Conservation (phyloP, 2,329 filamentous ascomycete genomes). For the Davidsoniella australis region DNA sequence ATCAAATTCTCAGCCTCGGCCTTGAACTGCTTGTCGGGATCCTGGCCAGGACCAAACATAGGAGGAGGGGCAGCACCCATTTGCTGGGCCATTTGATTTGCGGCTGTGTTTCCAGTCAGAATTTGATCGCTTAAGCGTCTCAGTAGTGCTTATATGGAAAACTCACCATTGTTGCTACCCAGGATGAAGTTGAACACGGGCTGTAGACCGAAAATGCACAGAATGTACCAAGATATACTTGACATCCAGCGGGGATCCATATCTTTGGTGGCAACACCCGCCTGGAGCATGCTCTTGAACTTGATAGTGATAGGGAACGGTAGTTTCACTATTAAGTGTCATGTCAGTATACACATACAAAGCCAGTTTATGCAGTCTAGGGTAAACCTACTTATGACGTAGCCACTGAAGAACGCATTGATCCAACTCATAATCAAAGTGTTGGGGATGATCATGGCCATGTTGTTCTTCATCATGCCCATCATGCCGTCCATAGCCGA, state of each 20-base stretch:
- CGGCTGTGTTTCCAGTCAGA: slow-evolving; percentile 31
- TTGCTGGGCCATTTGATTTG: slow-evolving; percentile 81
- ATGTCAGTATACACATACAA: neutral
- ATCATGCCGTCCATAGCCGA: slow-evolving; percentile 99
- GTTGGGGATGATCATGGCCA: slow-evolving; percentile 99
- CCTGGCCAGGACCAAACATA: slow-evolving; percentile 81
- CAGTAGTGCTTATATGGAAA: slow-evolving; percentile 12
- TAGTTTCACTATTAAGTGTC: slow-evolving; percentile 55
- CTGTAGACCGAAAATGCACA: slow-evolving; percentile 91
- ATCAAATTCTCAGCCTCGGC: slow-evolving; percentile 90
- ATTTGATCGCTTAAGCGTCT: neutral
- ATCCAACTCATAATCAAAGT: slow-evolving; percentile 99
- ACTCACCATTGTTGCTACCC: slow-evolving; percentile 82
- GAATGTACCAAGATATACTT: slow-evolving; percentile 95
- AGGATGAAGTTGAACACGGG: slow-evolving; percentile 95
- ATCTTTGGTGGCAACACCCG: slow-evolving; percentile 85
- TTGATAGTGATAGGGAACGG: slow-evolving; percentile 95
- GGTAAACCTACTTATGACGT: slow-evolving; percentile 62
- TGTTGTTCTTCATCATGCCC: slow-evolving; percentile 99
- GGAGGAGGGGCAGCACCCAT: slow-evolving; percentile 62
- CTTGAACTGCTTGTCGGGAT: slow-evolving; percentile 88
- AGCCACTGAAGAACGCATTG: slow-evolving; percentile 96
- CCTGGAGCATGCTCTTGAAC: slow-evolving; percentile 99
- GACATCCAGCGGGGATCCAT: slow-evolving; percentile 98
- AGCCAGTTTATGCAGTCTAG: neutral